Percentiles rank a stretch among this genome's conserved stretches.
Evolutionary conservation across 805 yeast genomes (phyloP).

Genomic region (Metschnikowia reukaufii): DNA sequence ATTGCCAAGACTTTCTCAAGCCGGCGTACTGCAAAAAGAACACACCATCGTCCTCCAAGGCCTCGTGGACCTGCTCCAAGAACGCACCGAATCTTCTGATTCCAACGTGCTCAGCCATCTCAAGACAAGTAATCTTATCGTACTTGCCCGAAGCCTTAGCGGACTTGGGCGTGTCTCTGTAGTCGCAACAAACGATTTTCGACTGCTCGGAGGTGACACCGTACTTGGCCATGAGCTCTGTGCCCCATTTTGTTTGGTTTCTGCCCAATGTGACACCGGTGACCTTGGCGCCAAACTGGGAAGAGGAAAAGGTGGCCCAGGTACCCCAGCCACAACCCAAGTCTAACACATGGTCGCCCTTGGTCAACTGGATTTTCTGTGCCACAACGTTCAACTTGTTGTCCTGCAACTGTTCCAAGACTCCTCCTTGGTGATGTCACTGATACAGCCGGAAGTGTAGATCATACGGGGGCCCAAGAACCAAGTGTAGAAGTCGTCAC

Average conservation of each 20-base stretch:
- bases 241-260: conserved; percentile 92
- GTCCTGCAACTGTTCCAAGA: conserved; percentile 82
- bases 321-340: conserved; percentile 98
- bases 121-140: conserved; percentile 86
- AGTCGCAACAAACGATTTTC: conserved; percentile 76
- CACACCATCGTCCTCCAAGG: conserved; percentile 89
- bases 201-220: conserved; percentile 72
- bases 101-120: conserved; percentile 97
- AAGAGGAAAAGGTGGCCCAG: conserved; percentile 78
- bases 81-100: conserved; percentile 77
- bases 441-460: conserved; percentile 83
- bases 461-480: conserved; percentile 93
- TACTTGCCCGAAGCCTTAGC: conserved; percentile 48
- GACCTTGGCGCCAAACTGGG: conserved; percentile 78
- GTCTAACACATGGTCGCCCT: conserved; percentile 77
- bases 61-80: conserved; percentile 76
- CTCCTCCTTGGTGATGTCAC: conserved; percentile 70
- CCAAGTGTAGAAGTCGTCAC: conserved; percentile 94
- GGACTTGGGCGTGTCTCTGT: conserved; percentile 85
- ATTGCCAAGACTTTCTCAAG: conserved; percentile 88
- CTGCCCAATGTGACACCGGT: conserved; percentile 89
- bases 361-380: conserved; percentile 72
- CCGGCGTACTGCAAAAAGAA: conserved; percentile 90
- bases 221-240: conserved; percentile 61
- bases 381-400: conserved; percentile 86